These are phyloP conservation scores for Mucor sp. DNA, from an alignment of 371 early-diverging fungal genomes.

Conservation along the genomic window DNA sequence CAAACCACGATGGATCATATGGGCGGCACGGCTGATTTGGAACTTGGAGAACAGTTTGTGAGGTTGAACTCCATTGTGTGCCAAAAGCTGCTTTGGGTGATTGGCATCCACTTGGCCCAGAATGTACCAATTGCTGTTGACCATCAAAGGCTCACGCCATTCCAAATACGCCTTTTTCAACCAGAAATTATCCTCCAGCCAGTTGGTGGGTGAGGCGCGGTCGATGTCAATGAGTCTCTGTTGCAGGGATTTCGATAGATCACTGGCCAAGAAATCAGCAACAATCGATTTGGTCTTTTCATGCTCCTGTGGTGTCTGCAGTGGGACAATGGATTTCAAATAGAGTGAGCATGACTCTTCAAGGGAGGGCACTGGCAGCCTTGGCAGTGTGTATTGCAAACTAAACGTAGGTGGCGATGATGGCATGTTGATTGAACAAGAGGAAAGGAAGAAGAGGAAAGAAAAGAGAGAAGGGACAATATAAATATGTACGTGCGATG, in stretches of 20 bases:
- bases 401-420: conserved; percentile 56
- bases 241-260: conserved; percentile 44
- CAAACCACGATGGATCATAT: conserved; percentile 68
- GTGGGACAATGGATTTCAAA: conserved; percentile 65
- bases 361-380: conserved; percentile 80
- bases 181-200: conserved; percentile 96
- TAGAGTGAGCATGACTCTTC: conserved; percentile 76
- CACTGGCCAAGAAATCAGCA: conserved; percentile 32
- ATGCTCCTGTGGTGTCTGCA: conserved; percentile 47
- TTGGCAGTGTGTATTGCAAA: conserved; percentile 71
- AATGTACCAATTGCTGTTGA: conserved; percentile 93
- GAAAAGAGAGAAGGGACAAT: background rate
- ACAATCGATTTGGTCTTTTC: conserved; percentile 34
- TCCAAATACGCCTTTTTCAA: conserved; percentile 80
- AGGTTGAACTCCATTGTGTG: conserved; percentile 19
- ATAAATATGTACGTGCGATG: background rate
- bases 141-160: conserved; percentile 85
- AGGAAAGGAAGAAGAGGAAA: conserved; percentile 7
- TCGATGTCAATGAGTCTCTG: conserved; percentile 65
- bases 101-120: conserved; percentile 67
- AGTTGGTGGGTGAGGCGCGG: conserved; percentile 67
- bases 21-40: conserved; percentile 88
- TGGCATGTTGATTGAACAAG: background rate
- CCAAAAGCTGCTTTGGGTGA: conserved; percentile 58
- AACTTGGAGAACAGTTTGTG: conserved; percentile 68